phyloP scores from a whole-genome alignment of 805 yeast species.

The Monosporozyma servazzii region DNA sequence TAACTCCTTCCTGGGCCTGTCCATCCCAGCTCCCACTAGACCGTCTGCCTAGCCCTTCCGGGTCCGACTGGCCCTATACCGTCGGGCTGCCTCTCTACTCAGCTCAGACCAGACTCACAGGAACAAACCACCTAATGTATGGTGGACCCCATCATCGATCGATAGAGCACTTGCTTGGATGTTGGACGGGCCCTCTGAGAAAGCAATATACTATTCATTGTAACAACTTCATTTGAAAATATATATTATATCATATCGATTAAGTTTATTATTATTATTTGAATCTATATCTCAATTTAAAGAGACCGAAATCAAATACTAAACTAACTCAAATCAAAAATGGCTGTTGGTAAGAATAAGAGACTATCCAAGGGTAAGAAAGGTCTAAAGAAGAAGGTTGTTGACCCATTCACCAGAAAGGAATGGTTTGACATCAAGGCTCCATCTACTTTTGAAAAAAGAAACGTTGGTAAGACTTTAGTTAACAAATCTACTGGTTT shows the following conservation, averaged over 20 bases:
- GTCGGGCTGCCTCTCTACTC: too few species aligned
- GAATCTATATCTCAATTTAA: not conserved
- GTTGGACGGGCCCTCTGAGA: not conserved
- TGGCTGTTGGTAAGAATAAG: slow-evolving; percentile 86
- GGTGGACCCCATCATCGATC: not conserved
- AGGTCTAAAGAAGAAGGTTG: slow-evolving; percentile 97
- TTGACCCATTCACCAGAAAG: slow-evolving; percentile 98
- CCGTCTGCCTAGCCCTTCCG: too few species aligned
- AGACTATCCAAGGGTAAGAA: slow-evolving; percentile 81
- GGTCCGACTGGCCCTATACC: too few species aligned
- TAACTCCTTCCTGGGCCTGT: too few species aligned
- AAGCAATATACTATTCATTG: not conserved
- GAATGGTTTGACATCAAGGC: slow-evolving; percentile 98
- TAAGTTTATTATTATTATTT: not conserved
- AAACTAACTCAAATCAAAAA: slow-evolving; percentile 20
- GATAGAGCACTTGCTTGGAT: too few species aligned
- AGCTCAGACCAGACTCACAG: too few species aligned
- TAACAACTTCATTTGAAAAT: not conserved
- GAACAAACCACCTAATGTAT: not conserved
- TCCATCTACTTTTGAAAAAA: slow-evolving; percentile 95
- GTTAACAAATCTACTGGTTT: slow-evolving; percentile 98
- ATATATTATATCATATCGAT: not conserved
- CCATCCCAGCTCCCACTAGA: too few species aligned
- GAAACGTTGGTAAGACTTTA: slow-evolving; percentile 96
- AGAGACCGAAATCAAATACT: slow-evolving; percentile 5